phyloP scores from a whole-genome alignment of 768 basidiomycete genomes.

The Cyclocybe aegerita region DNA sequence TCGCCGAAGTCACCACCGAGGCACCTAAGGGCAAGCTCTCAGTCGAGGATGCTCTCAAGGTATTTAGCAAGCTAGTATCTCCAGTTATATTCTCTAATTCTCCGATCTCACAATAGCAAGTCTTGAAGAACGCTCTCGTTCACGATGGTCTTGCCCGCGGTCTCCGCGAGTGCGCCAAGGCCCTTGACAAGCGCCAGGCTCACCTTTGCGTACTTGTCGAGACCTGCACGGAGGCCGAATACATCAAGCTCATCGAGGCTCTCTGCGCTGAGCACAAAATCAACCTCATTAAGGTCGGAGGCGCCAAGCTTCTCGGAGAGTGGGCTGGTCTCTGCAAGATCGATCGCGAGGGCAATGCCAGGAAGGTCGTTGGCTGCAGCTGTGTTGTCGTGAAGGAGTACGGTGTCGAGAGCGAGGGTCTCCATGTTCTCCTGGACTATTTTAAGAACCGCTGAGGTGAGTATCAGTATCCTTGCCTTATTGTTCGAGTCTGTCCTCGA shows the following conservation, averaged over 20 bases:
- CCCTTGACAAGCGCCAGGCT: conserved; percentile 97
- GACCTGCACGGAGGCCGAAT: conserved; percentile 98
- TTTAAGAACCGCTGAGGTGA: conserved; percentile 88
- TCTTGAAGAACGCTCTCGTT: conserved; percentile 97
- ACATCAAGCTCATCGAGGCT: conserved; percentile 99
- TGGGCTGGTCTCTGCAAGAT: conserved; percentile 99
- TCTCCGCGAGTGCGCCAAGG: conserved; percentile 96
- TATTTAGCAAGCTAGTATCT: conserved; percentile 25
- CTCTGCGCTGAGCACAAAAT: conserved; percentile 99
- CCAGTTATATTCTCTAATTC: not conserved
- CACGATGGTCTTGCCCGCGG: conserved; percentile 99
- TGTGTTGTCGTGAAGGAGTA: conserved; percentile 99
- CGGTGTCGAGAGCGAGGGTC: conserved; percentile 91
- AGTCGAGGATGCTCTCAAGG: conserved; percentile 94
- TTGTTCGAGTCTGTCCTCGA: conserved; percentile 7
- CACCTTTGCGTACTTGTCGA: conserved; percentile 99
- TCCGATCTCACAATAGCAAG: conserved; percentile 61
- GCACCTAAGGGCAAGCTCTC: conserved; percentile 95
- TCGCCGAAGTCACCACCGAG: conserved; percentile 74
- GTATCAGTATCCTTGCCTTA: conserved; percentile 17
- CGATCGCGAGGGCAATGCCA: conserved; percentile 96
- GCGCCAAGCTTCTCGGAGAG: conserved; percentile 95
- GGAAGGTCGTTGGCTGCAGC: conserved; percentile 92
- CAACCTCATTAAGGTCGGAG: conserved; percentile 98
- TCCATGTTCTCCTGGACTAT: conserved; percentile 92